phyloP scores from a whole-genome alignment of 345 rosid species.

The Moringa oleifera region DNA sequence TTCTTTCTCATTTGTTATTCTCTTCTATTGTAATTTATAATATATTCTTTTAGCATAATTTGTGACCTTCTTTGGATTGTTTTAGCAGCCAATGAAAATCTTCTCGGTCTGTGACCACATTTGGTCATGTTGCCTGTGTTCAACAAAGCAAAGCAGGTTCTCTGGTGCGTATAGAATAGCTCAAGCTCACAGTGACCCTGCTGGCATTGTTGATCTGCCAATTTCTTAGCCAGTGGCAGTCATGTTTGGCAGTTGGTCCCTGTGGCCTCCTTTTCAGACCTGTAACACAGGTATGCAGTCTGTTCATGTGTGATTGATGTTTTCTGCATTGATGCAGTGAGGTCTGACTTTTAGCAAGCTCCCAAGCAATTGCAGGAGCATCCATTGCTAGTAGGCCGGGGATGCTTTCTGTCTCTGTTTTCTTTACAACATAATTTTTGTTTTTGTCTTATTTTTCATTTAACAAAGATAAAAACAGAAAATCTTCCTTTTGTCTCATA shows the following conservation, averaged over 20 bases:
- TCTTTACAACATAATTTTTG: too few relatives aligned
- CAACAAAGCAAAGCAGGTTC: not conserved
- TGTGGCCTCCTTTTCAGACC: conserved; percentile 2
- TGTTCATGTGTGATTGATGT: not conserved
- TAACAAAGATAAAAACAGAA: too few relatives aligned
- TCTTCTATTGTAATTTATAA: not conserved
- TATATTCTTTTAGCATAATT: conserved; percentile 3
- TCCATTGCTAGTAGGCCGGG: too few relatives aligned
- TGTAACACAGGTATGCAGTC: not conserved
- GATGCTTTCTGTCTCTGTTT: too few relatives aligned
- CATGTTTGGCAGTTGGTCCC: not conserved
- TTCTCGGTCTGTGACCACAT: too few relatives aligned
- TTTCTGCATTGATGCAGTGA: not conserved
- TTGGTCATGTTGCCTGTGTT: not conserved
- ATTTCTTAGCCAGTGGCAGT: not conserved
- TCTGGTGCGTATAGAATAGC: not conserved
- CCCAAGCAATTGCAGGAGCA: too few relatives aligned
- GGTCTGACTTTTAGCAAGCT: not conserved
- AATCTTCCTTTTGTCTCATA: too few relatives aligned
- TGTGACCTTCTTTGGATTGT: conserved; percentile 5
- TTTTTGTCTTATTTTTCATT: too few relatives aligned
- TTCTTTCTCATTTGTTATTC: not conserved
- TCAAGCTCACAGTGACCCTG: not conserved
- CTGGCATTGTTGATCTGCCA: not conserved
- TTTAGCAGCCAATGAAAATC: conserved; percentile 4